These are phyloP conservation scores for Boletus rex-veris DNA, from an alignment of 768 basidiomycete species.

Conservation along the genomic window DNA sequence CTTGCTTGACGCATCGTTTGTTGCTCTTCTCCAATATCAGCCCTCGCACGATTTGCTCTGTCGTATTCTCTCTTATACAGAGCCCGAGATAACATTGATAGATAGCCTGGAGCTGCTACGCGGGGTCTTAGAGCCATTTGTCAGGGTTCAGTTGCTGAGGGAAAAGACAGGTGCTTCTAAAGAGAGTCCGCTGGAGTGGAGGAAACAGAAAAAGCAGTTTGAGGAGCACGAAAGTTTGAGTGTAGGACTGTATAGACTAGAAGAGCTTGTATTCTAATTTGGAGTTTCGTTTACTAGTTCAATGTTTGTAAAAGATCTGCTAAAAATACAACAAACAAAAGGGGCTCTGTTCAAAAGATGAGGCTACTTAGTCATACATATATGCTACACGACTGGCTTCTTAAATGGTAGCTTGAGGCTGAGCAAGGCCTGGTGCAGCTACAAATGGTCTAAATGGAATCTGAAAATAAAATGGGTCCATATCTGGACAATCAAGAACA, in stretches of 20 bases:
- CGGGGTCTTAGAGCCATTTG: conserved; percentile 62
- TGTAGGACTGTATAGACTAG: conserved; percentile 68
- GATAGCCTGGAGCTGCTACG: conserved; percentile 53
- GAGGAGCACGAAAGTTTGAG: conserved; percentile 50
- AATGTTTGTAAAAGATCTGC: no score
- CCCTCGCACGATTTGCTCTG: conserved; percentile 55
- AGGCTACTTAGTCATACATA: no score
- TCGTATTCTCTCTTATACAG: conserved; percentile 46
- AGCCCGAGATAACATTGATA: conserved; percentile 50
- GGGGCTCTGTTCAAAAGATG: no score
- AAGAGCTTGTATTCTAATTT: conserved; percentile 57
- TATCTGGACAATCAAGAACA: no score
- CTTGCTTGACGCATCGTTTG: conserved; percentile 69
- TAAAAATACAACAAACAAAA: no score
- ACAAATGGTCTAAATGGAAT: no score
- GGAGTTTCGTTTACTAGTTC: no score
- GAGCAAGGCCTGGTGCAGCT: no score
- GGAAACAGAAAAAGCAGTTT: conserved; percentile 49
- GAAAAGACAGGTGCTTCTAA: conserved; percentile 38
- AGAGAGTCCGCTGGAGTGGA: conserved; percentile 43
- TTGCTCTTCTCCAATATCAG: conserved; percentile 60
- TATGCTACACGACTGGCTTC: no score
- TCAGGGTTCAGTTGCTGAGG: conserved; percentile 48
- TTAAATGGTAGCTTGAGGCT: no score
- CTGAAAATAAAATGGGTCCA: no score